Evolutionary conservation across 768 basidiomycete species (phyloP), one percentile per base, ranked within the genome.

Genomic region (Lactifluus echinatus): DNA sequence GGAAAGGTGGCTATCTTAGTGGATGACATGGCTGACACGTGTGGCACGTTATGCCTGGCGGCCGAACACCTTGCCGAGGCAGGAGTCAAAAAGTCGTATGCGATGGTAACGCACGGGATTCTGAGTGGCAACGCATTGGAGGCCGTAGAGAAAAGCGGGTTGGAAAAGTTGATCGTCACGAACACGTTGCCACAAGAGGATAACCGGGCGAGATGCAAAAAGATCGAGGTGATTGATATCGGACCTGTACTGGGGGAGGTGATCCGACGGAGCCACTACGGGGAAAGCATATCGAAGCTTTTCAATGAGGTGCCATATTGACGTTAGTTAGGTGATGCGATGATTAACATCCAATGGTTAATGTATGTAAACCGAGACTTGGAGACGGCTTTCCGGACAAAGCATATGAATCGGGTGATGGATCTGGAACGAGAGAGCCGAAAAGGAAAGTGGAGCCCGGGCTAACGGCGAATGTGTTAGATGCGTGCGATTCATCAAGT

Each of bases 11-110:
- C 94, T 53, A 93, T 99, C 56, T 77, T 99, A 28, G 89, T 98
- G 44, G 96, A 98, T 76, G 96, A 99, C 76, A 97, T 99, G 93
- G 92, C 93, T 29, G 92, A 95, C 71, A 95, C 93, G 42, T 95
- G 92, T 66, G 92, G 92, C 52, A 99, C 96, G 57, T 80, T 99
- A 59, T 86, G 88, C 64, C 79, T 97, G 53, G 96, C 96, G 1
- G 92, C 95, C 7, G 77, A 81, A 62, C 91, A 96, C 61, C 78
- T 99, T 55, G 75, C 84, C 31, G 92, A 96, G 64, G 92, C 90
- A 7, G 95, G 95, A 2, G 94, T 93, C 10, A 68, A 76, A 42
- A 83, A 84, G 71, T 85, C 94, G 63, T 87, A 85, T 69, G 96
- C 89, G 57, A 83, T 99, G 69, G 94, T 99, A 60, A 95, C 93